A percentile compares a stretch with the other conserved stretches of the same genome.
Evolutionary conservation across 2,329 filamentous ascomycete genomes (phyloP).

Genomic region (Calycina marina): DNA sequence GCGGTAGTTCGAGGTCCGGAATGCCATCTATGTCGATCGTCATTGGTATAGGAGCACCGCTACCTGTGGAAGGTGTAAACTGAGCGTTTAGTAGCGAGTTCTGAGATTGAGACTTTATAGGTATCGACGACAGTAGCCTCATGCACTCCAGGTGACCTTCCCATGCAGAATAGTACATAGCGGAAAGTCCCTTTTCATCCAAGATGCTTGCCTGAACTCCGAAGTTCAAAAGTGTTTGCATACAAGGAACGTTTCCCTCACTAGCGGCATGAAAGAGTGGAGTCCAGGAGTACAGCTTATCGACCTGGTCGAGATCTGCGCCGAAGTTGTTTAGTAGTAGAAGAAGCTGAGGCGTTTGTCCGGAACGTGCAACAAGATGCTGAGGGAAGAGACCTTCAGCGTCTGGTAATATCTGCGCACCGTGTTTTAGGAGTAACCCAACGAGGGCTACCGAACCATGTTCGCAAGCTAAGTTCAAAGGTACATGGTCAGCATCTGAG

Average conservation of each 20-base stretch:
- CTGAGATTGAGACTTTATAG: conserved; percentile 5
- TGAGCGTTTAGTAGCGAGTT: conserved; percentile 19
- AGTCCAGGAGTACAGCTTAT: conserved; percentile 96
- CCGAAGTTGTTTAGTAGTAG: conserved; percentile 72
- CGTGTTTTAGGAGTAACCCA: conserved; percentile 66
- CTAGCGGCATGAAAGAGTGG: conserved; percentile 91
- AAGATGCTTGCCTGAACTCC: conserved; percentile 65
- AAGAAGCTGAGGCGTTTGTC: conserved; percentile 65
- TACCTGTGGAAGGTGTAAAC: conserved; percentile 20
- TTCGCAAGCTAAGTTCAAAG: conserved; percentile 87
- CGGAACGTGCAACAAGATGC: conserved; percentile 83
- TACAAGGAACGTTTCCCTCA: conserved; percentile 82
- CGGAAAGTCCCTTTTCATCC: conserved; percentile 85
- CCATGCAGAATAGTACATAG: conserved; percentile 98
- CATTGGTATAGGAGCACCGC: conserved; percentile 37
- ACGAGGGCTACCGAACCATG: conserved; percentile 78
- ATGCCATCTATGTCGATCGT: conserved; percentile 75
- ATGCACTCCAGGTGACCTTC: conserved; percentile 93
- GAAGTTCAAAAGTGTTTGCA: conserved; percentile 66
- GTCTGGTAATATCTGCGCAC: conserved; percentile 75
- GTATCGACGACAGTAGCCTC: conserved; percentile 56
- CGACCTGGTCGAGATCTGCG: conserved; percentile 78
- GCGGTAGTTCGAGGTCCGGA: conserved; percentile 78
- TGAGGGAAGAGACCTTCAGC: conserved; percentile 96
- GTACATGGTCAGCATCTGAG: conserved; percentile 82